These are phyloP conservation scores for Fusarium poae DNA, from an alignment of 2,329 filamentous ascomycete genomes.

Conservation along the genomic window DNA sequence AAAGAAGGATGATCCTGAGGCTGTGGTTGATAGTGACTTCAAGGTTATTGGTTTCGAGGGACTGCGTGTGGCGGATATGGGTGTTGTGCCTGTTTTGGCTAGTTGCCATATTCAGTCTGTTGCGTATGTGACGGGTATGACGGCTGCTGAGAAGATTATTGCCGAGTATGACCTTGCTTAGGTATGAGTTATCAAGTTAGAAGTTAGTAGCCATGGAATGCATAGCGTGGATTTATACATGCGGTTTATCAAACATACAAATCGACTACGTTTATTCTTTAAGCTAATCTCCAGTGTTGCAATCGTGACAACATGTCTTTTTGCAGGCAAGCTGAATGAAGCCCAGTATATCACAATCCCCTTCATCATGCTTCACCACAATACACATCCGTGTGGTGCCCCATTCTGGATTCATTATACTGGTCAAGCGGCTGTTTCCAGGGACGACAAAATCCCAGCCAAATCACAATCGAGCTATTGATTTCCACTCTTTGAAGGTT, in stretches of 20 bases:
- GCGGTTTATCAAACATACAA: not conserved
- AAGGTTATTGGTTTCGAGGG: constrained; percentile 38
- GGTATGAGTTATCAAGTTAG: no score
- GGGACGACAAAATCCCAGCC: not conserved
- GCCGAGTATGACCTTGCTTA: constrained; percentile 31
- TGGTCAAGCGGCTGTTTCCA: not conserved
- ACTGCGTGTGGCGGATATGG: constrained; percentile 42
- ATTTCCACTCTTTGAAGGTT: not conserved
- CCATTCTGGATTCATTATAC: not conserved
- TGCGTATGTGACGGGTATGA: constrained; percentile 67
- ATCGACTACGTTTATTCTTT: no score
- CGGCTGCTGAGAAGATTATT: constrained; percentile 60
- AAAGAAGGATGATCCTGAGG: constrained; percentile 54
- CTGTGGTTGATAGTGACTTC: constrained; percentile 60
- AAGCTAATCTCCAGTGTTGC: no score
- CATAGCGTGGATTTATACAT: not conserved
- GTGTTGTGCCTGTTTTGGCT: constrained; percentile 53
- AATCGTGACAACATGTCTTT: no score
- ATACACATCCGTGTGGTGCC: no score
- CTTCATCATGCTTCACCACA: no score
- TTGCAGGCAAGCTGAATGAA: no score
- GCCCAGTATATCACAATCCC: no score
- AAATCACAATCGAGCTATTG: not conserved
- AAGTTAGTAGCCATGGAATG: no score
- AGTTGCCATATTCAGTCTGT: constrained; percentile 66